Percentiles rank a stretch among this genome's conserved stretches.
phyloP scores from a whole-genome alignment of 2,329 filamentous ascomycete species.

The Diaporthe sp. region DNA sequence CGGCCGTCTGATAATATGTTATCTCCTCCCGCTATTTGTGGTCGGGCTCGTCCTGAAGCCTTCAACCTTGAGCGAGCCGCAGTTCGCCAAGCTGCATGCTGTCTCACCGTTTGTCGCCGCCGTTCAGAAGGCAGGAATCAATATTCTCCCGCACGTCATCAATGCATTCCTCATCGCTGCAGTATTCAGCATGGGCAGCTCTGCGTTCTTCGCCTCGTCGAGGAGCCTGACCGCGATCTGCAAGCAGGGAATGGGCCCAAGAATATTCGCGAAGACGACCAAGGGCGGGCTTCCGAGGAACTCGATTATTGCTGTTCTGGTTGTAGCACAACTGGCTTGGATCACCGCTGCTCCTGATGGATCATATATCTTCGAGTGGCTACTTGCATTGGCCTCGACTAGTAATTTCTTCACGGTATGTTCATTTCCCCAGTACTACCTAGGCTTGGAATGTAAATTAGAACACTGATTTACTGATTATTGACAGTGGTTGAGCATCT shows the following conservation, averaged over 20 bases:
- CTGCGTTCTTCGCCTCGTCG: constrained; percentile 58
- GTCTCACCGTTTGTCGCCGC: constrained; percentile 52
- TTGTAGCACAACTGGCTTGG: constrained; percentile 59
- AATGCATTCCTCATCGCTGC: constrained; percentile 43
- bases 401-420: constrained; percentile 59
- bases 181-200: constrained; percentile 55
- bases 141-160: constrained; percentile 32
- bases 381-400: constrained; percentile 65
- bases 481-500: constrained; percentile 59
- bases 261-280: constrained; percentile 42
- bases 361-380: constrained; percentile 59
- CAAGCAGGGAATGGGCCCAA: constrained; percentile 53
- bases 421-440: background rate
- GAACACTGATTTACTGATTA: background rate
- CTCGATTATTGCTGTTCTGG: constrained; percentile 50
- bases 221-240: constrained; percentile 55
- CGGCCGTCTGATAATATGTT: constrained; percentile 56
- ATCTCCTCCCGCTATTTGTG: constrained; percentile 55
- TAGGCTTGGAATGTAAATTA: rapidly evolving
- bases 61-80: constrained; percentile 46
- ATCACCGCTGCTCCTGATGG: constrained; percentile 56
- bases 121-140: constrained; percentile 50
- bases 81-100: constrained; percentile 47
- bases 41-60: constrained; percentile 52
- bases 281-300: constrained; percentile 54